Percentiles rank a stretch among this genome's conserved stretches.
phyloP scores from a whole-genome alignment of 1,284 basidiomycete genomes.

The Leccinum subrobustum region DNA sequence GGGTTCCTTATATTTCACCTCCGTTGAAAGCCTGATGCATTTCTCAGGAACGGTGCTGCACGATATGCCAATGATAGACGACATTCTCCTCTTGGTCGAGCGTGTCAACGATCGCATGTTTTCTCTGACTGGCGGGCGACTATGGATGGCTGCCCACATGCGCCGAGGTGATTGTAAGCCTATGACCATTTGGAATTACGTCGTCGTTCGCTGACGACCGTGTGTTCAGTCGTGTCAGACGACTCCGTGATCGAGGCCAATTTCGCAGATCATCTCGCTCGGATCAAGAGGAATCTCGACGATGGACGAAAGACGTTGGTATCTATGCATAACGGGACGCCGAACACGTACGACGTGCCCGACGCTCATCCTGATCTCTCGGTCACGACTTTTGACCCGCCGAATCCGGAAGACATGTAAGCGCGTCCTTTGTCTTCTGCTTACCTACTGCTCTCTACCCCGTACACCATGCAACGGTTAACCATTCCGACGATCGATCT shows the following conservation, averaged over 20 bases:
- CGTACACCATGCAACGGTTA: neutral
- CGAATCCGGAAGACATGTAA: constrained; percentile 26
- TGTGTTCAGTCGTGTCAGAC: constrained; percentile 18
- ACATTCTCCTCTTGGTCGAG: constrained; percentile 34
- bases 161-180: constrained; percentile 44
- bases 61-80: constrained; percentile 31
- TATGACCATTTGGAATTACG: neutral
- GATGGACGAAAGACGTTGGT: constrained; percentile 32
- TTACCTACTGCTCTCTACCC: neutral
- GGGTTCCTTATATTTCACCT: constrained; percentile 43
- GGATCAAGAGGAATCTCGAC: constrained; percentile 36
- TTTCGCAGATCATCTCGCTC: constrained; percentile 37
- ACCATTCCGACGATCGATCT: neutral
- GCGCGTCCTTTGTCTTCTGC: neutral
- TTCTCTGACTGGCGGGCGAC: constrained; percentile 34
- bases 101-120: constrained; percentile 37
- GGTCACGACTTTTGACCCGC: constrained; percentile 25
- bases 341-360: constrained; percentile 31
- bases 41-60: constrained; percentile 39
- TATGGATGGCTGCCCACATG: constrained; percentile 50
- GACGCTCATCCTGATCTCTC: constrained; percentile 21
- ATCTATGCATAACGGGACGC: constrained; percentile 19
- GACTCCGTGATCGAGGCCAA: constrained; percentile 39
- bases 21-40: constrained; percentile 27
- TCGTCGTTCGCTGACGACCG: constrained; percentile 1